A percentile compares a stretch with the other conserved stretches of the same genome.
These are phyloP conservation scores for Fusarium chuoi DNA, from an alignment of 2,329 filamentous ascomycete genomes.

Conservation along the genomic window DNA sequence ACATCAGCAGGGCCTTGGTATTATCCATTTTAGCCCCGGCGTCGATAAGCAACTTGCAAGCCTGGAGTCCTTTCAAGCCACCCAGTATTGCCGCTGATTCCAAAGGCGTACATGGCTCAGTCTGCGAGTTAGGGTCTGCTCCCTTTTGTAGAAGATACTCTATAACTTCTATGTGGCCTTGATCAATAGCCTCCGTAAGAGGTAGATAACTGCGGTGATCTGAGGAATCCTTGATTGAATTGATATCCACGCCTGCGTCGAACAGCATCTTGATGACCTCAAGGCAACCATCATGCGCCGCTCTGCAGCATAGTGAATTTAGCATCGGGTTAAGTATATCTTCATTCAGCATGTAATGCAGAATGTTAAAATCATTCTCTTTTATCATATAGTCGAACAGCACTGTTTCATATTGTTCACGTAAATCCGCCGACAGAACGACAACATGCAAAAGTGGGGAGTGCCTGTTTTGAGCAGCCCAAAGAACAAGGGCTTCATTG, in stretches of 20 bases:
- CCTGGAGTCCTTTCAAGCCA: fast-evolving
- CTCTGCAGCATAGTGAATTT: fast-evolving
- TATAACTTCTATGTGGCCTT: fast-evolving
- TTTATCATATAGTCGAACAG: fast-evolving
- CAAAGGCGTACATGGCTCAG: fast-evolving
- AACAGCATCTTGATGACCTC: fast-evolving
- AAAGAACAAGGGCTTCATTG: neutral
- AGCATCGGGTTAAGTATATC: too few relatives aligned
- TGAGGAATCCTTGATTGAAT: neutral
- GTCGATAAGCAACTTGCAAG: neutral
- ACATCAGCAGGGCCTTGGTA: fast-evolving
- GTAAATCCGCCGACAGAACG: fast-evolving
- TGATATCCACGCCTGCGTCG: neutral
- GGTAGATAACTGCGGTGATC: neutral
- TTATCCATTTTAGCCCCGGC: fast-evolving
- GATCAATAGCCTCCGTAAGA: neutral
- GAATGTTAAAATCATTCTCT: fast-evolving
- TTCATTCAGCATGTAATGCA: fast-evolving
- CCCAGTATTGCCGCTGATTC: fast-evolving
- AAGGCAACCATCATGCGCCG: fast-evolving
- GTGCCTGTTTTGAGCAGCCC: fast-evolving
- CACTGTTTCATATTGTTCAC: fast-evolving
- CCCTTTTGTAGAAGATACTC: neutral
- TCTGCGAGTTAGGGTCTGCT: neutral
- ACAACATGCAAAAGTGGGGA: fast-evolving